Evolutionary conservation across 345 rosid species (phyloP).

Genomic region (Eucalyptus brandiana): DNA sequence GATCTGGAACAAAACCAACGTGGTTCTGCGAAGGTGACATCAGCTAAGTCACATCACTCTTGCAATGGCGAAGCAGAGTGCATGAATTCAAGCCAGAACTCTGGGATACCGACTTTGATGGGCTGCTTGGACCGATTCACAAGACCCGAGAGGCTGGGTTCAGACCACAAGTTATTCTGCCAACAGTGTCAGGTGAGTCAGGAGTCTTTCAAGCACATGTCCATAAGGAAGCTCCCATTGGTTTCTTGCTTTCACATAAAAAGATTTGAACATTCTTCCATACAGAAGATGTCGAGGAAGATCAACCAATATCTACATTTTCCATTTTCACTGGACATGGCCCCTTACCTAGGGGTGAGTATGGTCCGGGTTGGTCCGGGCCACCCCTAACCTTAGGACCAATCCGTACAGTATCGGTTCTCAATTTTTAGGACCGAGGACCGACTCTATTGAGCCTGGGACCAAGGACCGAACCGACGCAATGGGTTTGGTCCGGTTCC

Average conservation of each 20-base stretch:
- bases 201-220: slow-evolving; percentile 78
- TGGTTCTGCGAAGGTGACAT: slow-evolving; percentile 10
- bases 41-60: slow-evolving; percentile 16
- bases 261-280: no score
- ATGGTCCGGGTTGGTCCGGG: no score
- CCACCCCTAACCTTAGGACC: no score
- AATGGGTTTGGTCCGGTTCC: no score
- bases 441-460: no score
- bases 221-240: slow-evolving; percentile 73
- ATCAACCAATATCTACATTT: slow-evolving; percentile 37
- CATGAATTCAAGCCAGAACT: neutral
- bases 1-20: slow-evolving; percentile 38
- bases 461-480: no score
- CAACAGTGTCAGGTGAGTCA: slow-evolving; percentile 69
- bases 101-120: slow-evolving; percentile 53
- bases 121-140: slow-evolving; percentile 84
- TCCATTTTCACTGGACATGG: no score
- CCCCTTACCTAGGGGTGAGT: no score
- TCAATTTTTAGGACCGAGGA: no score
- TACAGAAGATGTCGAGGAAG: slow-evolving; percentile 3
- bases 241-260: slow-evolving; percentile 40
- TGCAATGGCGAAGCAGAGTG: slow-evolving; percentile 32
- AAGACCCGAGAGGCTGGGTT: slow-evolving; percentile 65
- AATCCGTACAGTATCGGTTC: no score
- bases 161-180: slow-evolving; percentile 80